Evolutionary conservation across 208 protist species (phyloP).

Genomic region (Histomonas meleagridis): DNA sequence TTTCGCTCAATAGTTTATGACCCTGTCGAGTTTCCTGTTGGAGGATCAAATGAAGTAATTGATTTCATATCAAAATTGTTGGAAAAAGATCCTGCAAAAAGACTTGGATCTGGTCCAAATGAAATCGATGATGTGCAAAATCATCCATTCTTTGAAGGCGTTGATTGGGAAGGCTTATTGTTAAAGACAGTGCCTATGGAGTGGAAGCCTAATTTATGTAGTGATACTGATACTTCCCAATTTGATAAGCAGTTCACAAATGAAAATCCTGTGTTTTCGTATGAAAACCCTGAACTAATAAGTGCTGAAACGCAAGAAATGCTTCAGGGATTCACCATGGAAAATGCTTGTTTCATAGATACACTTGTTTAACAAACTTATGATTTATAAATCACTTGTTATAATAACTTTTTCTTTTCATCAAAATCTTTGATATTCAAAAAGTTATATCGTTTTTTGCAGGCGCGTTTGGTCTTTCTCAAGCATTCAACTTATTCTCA

Average conservation of each 20-base stretch:
- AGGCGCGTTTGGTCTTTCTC: no score
- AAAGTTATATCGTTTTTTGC: no score
- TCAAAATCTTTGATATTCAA: no score
- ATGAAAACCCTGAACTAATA: conserved; percentile 3
- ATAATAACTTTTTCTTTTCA: no score
- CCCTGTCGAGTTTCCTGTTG: conserved; percentile 47
- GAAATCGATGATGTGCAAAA: background rate
- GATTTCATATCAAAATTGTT: conserved; percentile 47
- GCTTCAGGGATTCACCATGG: conserved; percentile 8
- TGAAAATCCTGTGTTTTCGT: conserved; percentile 26
- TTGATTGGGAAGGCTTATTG: no score
- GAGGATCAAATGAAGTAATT: conserved; percentile 48
- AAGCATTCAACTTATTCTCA: no score
- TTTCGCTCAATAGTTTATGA: conserved; percentile 55
- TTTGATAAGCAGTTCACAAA: conserved; percentile 46
- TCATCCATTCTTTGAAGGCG: no score
- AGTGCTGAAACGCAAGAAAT: background rate
- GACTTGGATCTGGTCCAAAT: conserved; percentile 40
- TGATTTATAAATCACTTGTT: no score
- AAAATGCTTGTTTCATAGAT: no score
- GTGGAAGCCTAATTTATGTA: no score
- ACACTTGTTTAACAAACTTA: no score
- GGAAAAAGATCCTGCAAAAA: conserved; percentile 40
- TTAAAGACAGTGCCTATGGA: no score
- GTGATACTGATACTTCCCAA: conserved; percentile 34